phyloP scores from a whole-genome alignment of 2,329 filamentous ascomycete genomes.

The Verticillium longisporum region DNA sequence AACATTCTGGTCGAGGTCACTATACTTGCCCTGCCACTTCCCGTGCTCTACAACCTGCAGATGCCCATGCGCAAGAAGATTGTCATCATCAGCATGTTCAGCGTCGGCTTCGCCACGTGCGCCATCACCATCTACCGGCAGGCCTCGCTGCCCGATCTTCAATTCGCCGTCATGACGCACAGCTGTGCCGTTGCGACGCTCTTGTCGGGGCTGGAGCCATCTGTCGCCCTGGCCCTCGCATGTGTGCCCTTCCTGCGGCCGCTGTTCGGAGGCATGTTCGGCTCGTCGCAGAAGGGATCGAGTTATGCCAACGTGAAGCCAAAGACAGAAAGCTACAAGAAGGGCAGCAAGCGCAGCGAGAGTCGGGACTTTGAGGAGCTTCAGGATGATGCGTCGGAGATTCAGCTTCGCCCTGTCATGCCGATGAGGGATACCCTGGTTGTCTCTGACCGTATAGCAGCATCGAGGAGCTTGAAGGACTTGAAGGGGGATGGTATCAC shows the following conservation, averaged over 20 bases:
- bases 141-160: neutral
- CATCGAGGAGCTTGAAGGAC: neutral
- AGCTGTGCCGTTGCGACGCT: neutral
- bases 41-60: conserved; percentile 21
- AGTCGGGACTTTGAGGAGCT: neutral
- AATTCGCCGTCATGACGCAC: conserved; percentile 1
- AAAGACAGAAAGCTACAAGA: neutral
- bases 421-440: neutral
- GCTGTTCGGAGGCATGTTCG: neutral
- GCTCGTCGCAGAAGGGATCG: neutral
- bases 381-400: neutral
- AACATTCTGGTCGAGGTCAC: conserved; percentile 24
- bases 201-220: neutral
- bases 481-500: neutral
- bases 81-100: conserved; percentile 20
- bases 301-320: neutral
- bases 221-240: neutral
- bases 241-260: conserved; percentile 1
- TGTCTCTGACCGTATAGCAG: neutral
- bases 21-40: conserved; percentile 22
- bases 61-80: conserved; percentile 21
- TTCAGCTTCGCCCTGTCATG: conserved; percentile 1
- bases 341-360: neutral
- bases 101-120: conserved; percentile 14
- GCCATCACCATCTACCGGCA: conserved; percentile 1